Conservation (phyloP, 352 stramenopile species). For the Elongisporangium undulatum region DNA sequence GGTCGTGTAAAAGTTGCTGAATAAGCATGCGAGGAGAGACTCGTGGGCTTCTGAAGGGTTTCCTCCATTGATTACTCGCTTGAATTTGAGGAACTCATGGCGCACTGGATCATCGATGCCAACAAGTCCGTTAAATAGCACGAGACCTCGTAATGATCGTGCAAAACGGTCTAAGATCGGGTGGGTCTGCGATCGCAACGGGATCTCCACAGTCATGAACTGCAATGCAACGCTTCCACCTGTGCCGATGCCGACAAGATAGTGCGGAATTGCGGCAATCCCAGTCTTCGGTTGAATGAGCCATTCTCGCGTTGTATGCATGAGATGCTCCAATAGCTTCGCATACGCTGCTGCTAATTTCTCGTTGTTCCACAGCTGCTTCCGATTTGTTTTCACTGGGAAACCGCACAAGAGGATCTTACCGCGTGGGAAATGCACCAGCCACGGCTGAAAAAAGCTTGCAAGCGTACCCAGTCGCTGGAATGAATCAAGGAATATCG, state of each 20-base stretch:
- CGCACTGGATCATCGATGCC: conserved; percentile 20
- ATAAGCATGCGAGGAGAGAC: conserved; percentile 30
- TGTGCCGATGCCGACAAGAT: conserved; percentile 59
- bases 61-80: conserved; percentile 3
- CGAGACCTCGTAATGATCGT: conserved; percentile 34
- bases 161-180: conserved; percentile 32
- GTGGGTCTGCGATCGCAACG: conserved; percentile 12
- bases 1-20: conserved; percentile 62
- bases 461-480: conserved; percentile 57
- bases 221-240: conserved; percentile 44
- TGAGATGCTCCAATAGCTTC: conserved; percentile 46
- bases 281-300: conserved; percentile 72
- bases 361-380: conserved; percentile 45
- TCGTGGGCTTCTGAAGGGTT: conserved; percentile 44
- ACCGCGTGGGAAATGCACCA: conserved; percentile 52
- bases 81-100: conserved; percentile 7
- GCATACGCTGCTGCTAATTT: conserved; percentile 37
- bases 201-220: conserved; percentile 40
- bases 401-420: conserved; percentile 67
- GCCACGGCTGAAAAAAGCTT: conserved; percentile 47
- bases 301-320: conserved; percentile 53
- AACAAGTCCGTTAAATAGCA: conserved; percentile 49
- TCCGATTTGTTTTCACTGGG: conserved; percentile 27
- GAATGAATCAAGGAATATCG: conserved; percentile 62
- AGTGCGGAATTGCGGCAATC: conserved; percentile 53